These are phyloP conservation scores for Coemansia sp. DNA, from an alignment of 371 early-diverging fungal species.

Conservation along the genomic window DNA sequence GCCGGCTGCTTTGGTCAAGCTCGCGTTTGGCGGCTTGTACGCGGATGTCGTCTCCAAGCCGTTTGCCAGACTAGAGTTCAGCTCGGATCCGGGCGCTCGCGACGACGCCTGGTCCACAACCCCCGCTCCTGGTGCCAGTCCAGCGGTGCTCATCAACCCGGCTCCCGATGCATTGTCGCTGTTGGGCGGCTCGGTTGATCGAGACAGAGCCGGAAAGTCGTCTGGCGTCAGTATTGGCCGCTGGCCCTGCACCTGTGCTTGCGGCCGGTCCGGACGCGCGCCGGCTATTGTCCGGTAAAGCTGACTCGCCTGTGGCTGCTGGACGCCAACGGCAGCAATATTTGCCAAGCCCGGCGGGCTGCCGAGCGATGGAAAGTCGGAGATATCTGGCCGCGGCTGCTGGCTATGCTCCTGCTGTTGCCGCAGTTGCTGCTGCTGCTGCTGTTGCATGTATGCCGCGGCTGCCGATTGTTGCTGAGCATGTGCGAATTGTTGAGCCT, in stretches of 20 bases:
- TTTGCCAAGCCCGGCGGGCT: conserved; percentile 37
- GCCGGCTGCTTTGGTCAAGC: conserved; percentile 19
- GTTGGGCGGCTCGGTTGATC: conserved; percentile 7
- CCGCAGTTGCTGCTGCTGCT: conserved; percentile 26
- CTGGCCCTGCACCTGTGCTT: neutral
- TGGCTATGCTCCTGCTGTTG: conserved; percentile 24
- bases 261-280: conserved; percentile 17
- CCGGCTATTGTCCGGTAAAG: conserved; percentile 39
- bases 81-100: conserved; percentile 9
- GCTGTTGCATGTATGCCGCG: conserved; percentile 34
- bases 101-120: conserved; percentile 14
- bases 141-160: conserved; percentile 5
- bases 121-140: conserved; percentile 25
- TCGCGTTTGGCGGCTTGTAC: conserved; percentile 28
- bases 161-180: conserved; percentile 1
- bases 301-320: conserved; percentile 30
- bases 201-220: conserved; percentile 43
- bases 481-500: conserved; percentile 36
- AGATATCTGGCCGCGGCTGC: conserved; percentile 43
- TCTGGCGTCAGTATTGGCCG: conserved; percentile 33
- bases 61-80: conserved; percentile 8
- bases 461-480: conserved; percentile 28
- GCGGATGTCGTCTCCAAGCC: conserved; percentile 31
- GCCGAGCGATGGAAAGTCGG: conserved; percentile 47
- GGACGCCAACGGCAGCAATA: conserved; percentile 14